These are phyloP conservation scores for Fusarium newnesense DNA, from an alignment of 2,329 filamentous ascomycete species.

Conservation along the genomic window DNA sequence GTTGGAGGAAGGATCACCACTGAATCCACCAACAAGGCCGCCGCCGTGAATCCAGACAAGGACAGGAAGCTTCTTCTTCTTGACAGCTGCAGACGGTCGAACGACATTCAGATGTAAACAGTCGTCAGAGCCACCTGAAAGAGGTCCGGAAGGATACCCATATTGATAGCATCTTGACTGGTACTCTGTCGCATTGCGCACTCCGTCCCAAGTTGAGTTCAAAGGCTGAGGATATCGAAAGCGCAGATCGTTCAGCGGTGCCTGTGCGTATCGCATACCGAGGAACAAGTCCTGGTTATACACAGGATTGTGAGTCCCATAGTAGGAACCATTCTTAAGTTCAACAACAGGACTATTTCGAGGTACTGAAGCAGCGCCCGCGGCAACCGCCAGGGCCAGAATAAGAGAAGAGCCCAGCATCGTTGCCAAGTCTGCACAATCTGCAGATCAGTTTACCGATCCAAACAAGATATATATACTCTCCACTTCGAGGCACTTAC, in stretches of 20 bases:
- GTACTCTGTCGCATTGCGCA: conserved; percentile 26
- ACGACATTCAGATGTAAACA: conserved; percentile 29
- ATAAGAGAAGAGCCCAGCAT: conserved; percentile 9
- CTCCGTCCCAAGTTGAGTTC: conserved; percentile 22
- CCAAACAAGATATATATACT: not conserved
- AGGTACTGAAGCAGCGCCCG: not conserved
- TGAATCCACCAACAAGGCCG: conserved; percentile 21
- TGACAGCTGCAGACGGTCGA: not conserved
- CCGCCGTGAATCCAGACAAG: conserved; percentile 33
- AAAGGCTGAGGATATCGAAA: conserved; percentile 21
- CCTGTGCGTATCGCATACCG: conserved; percentile 29
- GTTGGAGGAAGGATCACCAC: conserved; percentile 4
- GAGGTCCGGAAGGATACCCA: conserved; percentile 7
- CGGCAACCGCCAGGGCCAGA: not conserved
- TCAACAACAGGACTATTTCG: not conserved
- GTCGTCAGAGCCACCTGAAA: conserved; percentile 22
- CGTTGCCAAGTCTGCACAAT: not conserved
- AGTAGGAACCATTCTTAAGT: conserved; percentile 30
- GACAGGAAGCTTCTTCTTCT: conserved; percentile 14
- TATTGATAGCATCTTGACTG: conserved; percentile 30
- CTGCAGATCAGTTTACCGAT: not conserved
- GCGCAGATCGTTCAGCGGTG: conserved; percentile 23
- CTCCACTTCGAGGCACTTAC: not conserved
- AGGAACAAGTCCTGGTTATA: conserved; percentile 32
- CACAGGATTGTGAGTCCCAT: conserved; percentile 1